phyloP scores from a whole-genome alignment of 257 asterid genomes.

The Mitragyna speciosa region DNA sequence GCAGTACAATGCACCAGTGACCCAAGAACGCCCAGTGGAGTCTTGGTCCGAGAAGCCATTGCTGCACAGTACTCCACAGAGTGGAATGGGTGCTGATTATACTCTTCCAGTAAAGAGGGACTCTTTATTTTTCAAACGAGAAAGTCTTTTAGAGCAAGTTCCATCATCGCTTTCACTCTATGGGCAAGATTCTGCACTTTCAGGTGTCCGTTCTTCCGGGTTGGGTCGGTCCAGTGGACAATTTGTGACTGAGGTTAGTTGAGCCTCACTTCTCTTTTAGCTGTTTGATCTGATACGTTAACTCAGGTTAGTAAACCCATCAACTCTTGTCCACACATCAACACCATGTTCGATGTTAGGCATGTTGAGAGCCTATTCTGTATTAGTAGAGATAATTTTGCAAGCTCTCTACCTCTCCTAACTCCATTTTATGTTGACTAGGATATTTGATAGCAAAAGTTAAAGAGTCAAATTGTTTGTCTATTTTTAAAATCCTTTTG shows the following conservation, averaged over 20 bases:
- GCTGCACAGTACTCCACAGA: slow-evolving; percentile 39
- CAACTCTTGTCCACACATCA: background rate
- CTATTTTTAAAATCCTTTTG: background rate
- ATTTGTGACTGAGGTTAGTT: slow-evolving; percentile 75
- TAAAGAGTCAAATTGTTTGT: background rate
- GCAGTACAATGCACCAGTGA: slow-evolving; percentile 50
- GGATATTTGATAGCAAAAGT: background rate
- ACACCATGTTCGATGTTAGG: background rate
- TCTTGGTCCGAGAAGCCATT: slow-evolving; percentile 59
- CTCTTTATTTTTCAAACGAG: slow-evolving; percentile 49
- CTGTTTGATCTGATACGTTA: background rate
- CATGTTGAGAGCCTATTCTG: background rate
- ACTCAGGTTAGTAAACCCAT: background rate
- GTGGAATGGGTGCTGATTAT: slow-evolving; percentile 48
- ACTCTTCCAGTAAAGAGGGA: slow-evolving; percentile 58
- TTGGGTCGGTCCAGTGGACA: slow-evolving; percentile 60
- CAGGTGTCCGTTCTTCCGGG: slow-evolving; percentile 49
- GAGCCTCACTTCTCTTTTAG: background rate
- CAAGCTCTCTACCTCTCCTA: background rate
- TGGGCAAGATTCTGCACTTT: slow-evolving; percentile 59
- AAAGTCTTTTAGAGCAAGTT: slow-evolving; percentile 44
- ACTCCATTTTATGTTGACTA: background rate
- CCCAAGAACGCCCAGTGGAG: slow-evolving; percentile 63
- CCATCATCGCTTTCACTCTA: slow-evolving; percentile 49
- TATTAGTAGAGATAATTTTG: too few relatives aligned